Evolutionary conservation across 306 rosid genomes (phyloP).

Genomic region (Prinsepia uniflora): DNA sequence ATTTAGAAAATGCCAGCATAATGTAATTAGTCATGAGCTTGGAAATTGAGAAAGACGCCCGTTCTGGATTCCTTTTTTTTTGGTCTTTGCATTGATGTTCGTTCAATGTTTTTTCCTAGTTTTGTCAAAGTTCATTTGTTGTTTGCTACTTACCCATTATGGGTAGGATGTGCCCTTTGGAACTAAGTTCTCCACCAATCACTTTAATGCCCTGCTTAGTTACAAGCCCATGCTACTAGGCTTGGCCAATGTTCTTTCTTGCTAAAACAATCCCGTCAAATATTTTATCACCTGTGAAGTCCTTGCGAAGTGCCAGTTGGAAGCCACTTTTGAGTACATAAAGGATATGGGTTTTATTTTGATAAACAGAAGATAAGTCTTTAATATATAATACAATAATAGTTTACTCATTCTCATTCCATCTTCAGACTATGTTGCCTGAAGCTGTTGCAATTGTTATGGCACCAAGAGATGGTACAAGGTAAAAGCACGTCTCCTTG

Average conservation of each 20-base stretch:
- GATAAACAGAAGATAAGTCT: neutral
- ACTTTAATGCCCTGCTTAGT: no score
- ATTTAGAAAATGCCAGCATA: neutral
- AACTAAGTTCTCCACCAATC: no score
- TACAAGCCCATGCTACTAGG: no score
- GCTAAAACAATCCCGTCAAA: no score
- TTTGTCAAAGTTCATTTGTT: no score
- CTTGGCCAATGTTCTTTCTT: no score
- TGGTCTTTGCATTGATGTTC: neutral
- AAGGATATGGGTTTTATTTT: neutral
- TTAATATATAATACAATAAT: neutral
- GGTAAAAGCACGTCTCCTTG: constrained; percentile 43
- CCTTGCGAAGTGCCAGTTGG: neutral
- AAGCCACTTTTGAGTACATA: neutral
- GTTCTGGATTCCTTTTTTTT: neutral
- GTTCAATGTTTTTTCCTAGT: neutral
- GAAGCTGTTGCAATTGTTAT: constrained; percentile 97
- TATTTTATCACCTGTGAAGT: neutral
- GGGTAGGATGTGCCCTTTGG: no score
- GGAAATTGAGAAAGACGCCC: neutral
- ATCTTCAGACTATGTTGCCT: constrained; percentile 84
- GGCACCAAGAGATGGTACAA: constrained; percentile 81
- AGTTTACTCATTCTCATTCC: constrained; percentile 14
- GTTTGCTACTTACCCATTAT: no score
- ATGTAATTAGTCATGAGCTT: neutral